Percentiles rank a stretch among this genome's conserved stretches.
phyloP scores from a whole-genome alignment of 2,329 filamentous ascomycete genomes.

The Aspergillus felis region DNA sequence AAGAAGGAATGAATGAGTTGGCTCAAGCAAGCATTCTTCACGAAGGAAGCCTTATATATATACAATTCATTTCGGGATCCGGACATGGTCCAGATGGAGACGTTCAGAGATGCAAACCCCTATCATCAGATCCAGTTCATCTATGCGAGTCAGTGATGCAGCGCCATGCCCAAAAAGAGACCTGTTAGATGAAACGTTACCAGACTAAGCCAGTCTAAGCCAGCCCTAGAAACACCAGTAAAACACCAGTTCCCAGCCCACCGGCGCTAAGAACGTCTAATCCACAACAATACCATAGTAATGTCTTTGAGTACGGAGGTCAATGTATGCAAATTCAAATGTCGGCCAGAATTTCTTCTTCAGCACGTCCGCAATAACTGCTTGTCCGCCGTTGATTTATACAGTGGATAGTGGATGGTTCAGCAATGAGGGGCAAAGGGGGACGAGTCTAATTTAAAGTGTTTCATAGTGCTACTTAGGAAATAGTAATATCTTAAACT shows the following conservation, averaged over 20 bases:
- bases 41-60: neutral
- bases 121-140: neutral
- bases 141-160: neutral
- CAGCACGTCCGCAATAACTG: neutral
- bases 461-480: neutral
- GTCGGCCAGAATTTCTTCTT: neutral
- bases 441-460: neutral
- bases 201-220: neutral
- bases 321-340: neutral
- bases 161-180: neutral
- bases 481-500: neutral
- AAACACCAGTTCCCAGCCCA: neutral
- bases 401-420: neutral
- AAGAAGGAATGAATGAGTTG: neutral
- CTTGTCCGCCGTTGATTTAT: neutral
- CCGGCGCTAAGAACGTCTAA: neutral
- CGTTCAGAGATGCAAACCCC: neutral
- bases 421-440: neutral
- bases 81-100: neutral
- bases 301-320: neutral
- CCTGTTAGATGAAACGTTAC: neutral
- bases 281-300: neutral
- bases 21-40: neutral
- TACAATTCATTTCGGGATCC: neutral
- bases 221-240: neutral